phyloP scores from a whole-genome alignment of 129 eudicot species.

The Helianthus tuberosus region DNA sequence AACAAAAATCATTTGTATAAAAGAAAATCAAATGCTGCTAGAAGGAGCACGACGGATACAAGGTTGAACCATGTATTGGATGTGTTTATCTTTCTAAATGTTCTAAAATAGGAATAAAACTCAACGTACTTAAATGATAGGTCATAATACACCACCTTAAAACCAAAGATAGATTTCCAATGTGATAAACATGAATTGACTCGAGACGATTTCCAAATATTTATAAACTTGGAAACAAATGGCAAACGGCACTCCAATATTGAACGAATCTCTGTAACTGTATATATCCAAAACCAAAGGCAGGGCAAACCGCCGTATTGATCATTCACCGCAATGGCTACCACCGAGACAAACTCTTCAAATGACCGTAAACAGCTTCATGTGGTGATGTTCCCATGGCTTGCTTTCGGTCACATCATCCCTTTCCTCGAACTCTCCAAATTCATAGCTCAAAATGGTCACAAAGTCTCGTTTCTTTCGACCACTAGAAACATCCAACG shows the following conservation, averaged over 20 bases:
- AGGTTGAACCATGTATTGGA: no score
- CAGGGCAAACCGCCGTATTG: background rate
- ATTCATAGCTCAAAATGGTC: constrained; percentile 50
- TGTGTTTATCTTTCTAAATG: no score
- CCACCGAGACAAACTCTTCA: background rate
- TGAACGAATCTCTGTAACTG: background rate
- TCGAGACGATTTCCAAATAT: background rate
- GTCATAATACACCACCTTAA: no score
- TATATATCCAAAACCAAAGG: constrained; percentile 1
- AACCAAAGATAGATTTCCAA: background rate
- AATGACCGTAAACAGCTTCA: constrained; percentile 27
- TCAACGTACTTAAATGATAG: no score
- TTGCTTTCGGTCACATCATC: constrained; percentile 60
- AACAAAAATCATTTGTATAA: no score
- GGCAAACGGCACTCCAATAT: background rate
- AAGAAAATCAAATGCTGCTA: no score
- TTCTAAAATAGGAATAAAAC: no score
- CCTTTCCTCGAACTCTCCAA: constrained; percentile 53
- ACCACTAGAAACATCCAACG: constrained; percentile 58
- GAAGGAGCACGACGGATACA: no score
- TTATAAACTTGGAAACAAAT: background rate
- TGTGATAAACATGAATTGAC: background rate
- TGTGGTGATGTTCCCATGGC: constrained; percentile 59
- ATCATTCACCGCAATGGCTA: constrained; percentile 4
- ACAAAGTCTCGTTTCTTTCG: constrained; percentile 51